Base-by-base conservation (phyloP, 495 filamentous ascomycete genomes). In the Halenospora varia region DNA sequence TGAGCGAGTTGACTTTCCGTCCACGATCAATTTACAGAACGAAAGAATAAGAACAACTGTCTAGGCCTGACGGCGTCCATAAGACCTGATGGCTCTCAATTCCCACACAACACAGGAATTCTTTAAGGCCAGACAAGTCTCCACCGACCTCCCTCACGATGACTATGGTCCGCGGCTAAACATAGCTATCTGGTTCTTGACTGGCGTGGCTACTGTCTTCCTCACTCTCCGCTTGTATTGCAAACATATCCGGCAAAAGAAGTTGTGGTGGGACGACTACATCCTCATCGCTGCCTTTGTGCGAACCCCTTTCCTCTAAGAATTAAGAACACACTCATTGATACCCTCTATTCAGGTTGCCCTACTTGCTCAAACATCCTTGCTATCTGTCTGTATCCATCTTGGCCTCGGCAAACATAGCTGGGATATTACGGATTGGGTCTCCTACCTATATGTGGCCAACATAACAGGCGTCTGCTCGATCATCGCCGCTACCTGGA, bases 401-500 rank as follows among this genome's bases (percentile, higher is more conserved):
- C 23, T 48, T 13, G 46, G 46, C 46, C 23, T 48, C 19, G 46
- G 46, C 46, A 48, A 24, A 48, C 46, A 48, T 48, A 48, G 10
- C 46, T 48, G 46, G 46, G 46, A 48, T 48, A 48, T 48, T 22
- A 48, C 3, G 19, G 23, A 48, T 22, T 48, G 9, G 46, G 18
- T 24, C 23, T 11, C 10, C 8, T 48, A 48, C 46, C 19, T 48
- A 48, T 48, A 48, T 51, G 48, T 23, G 47, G 18, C 17, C 10
- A 15, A 22, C 47, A 50, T 50, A 25, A 25, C 22, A 55, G 25
- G 66, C 59, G 23, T 45, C n/a, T 45, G 10, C 52, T 45, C 52
- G 2, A 55, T 55, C 52, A 22, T 55, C 8, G 52, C 52, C 39
- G 52, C 52, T 46, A 25, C 25, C 10, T 55, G 25, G 18, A 55